Evolutionary conservation across 1,284 basidiomycete species (phyloP), one percentile per base, ranked within the genome.

Genomic region (Naganishia albida): DNA sequence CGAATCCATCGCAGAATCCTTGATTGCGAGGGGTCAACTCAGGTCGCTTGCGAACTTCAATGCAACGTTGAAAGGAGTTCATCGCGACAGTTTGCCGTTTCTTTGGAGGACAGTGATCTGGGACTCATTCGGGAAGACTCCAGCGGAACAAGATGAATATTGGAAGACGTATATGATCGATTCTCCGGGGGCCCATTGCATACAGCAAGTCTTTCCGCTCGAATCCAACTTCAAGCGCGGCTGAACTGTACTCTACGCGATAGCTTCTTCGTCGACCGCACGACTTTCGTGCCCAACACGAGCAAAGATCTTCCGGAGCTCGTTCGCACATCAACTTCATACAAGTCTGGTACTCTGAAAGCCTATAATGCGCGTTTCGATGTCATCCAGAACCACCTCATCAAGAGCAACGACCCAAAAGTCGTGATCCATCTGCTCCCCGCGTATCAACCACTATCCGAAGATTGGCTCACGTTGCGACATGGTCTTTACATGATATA

Each of bases 261-360:
- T 28, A 60, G 57, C 7, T 60, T 40, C 46, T 20, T 60, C 15
- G 46, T 60, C 25, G 57, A 60, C 57, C 46, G 57, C 12, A 30
- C 26, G 18, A 56, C 40, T 4, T 34, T n/a, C 15, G 42, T 28
- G 16, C 40, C 25, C 10, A 56, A 28, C 25, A 56, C 42, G 40
- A 56, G 25, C 13, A 56, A 56, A 26, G 16, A 44, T 2, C 15
- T 56, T n/a, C 54, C 54, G 23, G 12, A 25, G 7, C 28, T 12
- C 40, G 2, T 23, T 12, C 12, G 23, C 34, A 30, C 40, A 15
- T 20, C 26, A 23, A 15, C 18, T 2, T 39, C 54, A 18, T 43
- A 43, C 40, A 0, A 26, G 26, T 15, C 18, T 8, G 38, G 38
- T 20, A 50, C 46, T 6, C 34, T 60, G 4, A 60, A 60, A 60